Evolutionary conservation across 2,329 filamentous ascomycete genomes (phyloP), one percentile per base, ranked within the genome.

Genomic region (Phialocephala subalpina): DNA sequence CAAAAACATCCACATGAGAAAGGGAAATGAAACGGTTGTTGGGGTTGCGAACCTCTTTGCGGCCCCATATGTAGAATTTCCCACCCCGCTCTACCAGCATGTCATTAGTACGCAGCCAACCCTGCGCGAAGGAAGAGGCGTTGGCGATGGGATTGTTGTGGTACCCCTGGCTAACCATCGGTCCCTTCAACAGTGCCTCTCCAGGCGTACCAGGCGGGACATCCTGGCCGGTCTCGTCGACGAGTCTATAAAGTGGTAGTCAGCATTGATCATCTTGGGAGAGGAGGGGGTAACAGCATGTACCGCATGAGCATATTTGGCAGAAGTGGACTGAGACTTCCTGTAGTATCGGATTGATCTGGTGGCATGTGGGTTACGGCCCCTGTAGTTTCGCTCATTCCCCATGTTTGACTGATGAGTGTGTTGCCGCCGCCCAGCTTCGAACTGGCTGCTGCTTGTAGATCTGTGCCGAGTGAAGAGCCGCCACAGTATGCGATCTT

Each of bases 41-140:
- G 90, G 90, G 64, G 91, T 83, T 16, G n/a, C 29, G 9, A 33
- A 65, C 78, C 73, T 80, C 79, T 64, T 75, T 76, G 14, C 81
- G 76, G 58, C 85, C 81, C 74, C 96, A 92, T 71, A 92, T 86
- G 70, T 92, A 90, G 1, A 42, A 49, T 1, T 65, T 36, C 4
- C 66, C 65, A 2, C 78, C 78, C 9, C 85, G 81, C 33, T 86
- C 84, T n/a, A 93, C 84, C 2, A 94, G 94, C 5, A 98, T 90
- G 77, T 98, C 96, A 47, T 95, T 96, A 0, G 96, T 98, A 80
- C 92, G 95, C 85, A 98, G 98, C 94, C 94, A 98, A 20, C 80
- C 76, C 57, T 82, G 79, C 76, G 20, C 72, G 36, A 73, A 74
- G 1, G 71, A 66, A 12, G 79, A 78, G 1, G 40, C 59, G 11